Base-by-base conservation (phyloP, 2,329 filamentous ascomycete species). In the Raffaelea arxii region DNA sequence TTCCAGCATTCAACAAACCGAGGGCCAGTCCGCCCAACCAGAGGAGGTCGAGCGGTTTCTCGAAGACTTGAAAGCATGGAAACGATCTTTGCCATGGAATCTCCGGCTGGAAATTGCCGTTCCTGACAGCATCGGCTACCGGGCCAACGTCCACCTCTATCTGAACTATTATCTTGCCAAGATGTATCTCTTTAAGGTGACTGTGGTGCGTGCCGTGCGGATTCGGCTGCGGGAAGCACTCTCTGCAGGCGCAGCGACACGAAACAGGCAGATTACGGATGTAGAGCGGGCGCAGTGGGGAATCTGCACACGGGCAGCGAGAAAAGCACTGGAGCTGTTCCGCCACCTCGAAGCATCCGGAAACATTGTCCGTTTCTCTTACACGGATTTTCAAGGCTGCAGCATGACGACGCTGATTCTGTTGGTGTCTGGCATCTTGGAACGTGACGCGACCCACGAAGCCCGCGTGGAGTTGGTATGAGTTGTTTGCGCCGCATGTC, bases 331-430 rank as follows among this genome's bases (percentile, higher is more conserved):
- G 9, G 40, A 41, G 12, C 40, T 41, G 7, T n/a, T 41, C 23
- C 40, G 40, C 23, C 18, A 14, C 18, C 35, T 37, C 35, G 25
- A 25, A 16, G 23, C 30, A 10, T 18, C 14, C 23, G 19, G 30
- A 25, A 43, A 22, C 41, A 19, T 43, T 5, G 10, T n/a, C 4
- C 25, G 25, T 4, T 43, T 43, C 27, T 43, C 41, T 4, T 43
- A 9, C 19, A 43, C 41, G 27, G 41, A 43, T 30, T 43, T 43
- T 30, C 41, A 43, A 22, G 41, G 25, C 25, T 43, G 41, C 41
- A 43, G 41, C 19, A 18, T 30, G 10, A 30, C 41, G 11, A 43
- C 21, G 4, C 23, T 43, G 18, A 35, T 35, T 3, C 19, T 35
- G 2, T 30, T 43, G 10, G 11, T 43, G 2, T 25, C 41, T 2